Evolutionary conservation across 495 filamentous ascomycete species (phyloP).

Genomic region (Aspergillus biplanus): DNA sequence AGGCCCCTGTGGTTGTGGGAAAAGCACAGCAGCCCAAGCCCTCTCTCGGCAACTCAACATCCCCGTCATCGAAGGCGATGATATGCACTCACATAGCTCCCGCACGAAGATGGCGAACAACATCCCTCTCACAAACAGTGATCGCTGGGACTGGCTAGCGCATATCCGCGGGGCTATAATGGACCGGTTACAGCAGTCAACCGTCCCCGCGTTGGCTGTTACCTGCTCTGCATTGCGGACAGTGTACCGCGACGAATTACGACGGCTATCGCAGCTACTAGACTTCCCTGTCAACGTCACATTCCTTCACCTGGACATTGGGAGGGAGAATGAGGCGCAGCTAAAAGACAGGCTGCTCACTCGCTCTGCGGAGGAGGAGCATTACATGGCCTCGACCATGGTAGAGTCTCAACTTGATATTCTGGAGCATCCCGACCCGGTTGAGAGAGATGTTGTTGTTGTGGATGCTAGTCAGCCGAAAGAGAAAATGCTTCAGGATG

Average conservation of each 20-base stretch:
- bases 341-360: slow-evolving; percentile 20
- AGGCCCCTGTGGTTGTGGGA: slow-evolving; percentile 31
- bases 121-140: slow-evolving; percentile 25
- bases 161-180: slow-evolving; percentile 34
- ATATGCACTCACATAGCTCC: slow-evolving; percentile 27
- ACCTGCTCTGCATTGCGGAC: slow-evolving; percentile 31
- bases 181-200: slow-evolving; percentile 24
- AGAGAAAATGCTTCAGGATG: slow-evolving; percentile 21
- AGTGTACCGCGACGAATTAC: slow-evolving; percentile 29
- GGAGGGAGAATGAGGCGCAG: slow-evolving; percentile 9
- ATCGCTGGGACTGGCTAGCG: slow-evolving; percentile 33
- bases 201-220: slow-evolving; percentile 19
- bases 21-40: slow-evolving; percentile 26
- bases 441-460: slow-evolving; percentile 25
- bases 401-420: slow-evolving; percentile 31
- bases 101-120: slow-evolving; percentile 28
- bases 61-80: slow-evolving; percentile 31
- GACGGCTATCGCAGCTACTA: slow-evolving; percentile 22
- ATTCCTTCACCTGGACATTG: slow-evolving; percentile 23
- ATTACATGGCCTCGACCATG: slow-evolving; percentile 33
- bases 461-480: slow-evolving; percentile 22
- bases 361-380: slow-evolving; percentile 21
- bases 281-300: slow-evolving; percentile 31
- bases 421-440: slow-evolving; percentile 21
- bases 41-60: slow-evolving; percentile 19